Evolutionary conservation across 1,284 basidiomycete genomes (phyloP).

Genomic region (Boletellus deceptivus): DNA sequence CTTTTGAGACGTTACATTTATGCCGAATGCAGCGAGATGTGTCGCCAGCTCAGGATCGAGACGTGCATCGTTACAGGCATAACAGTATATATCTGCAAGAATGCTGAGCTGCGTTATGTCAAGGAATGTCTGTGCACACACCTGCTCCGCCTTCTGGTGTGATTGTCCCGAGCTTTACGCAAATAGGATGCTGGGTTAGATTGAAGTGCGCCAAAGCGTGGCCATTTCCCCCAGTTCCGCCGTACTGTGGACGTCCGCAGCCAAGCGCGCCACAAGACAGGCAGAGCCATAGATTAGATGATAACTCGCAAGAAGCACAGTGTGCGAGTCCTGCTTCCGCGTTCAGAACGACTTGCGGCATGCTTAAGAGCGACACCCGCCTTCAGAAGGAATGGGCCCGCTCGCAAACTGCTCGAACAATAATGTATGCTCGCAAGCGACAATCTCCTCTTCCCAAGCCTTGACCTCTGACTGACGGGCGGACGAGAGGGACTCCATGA

Average conservation of each 20-base stretch:
- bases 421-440: conserved; percentile 84
- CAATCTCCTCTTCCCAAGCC: conserved; percentile 97
- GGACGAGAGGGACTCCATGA: conserved; percentile 84
- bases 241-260: conserved; percentile 88
- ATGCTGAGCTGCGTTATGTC: background rate
- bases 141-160: conserved; percentile 92
- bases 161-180: conserved; percentile 96
- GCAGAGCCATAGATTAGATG: conserved; percentile 94
- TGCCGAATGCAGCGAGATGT: conserved; percentile 85
- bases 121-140: conserved; percentile 33
- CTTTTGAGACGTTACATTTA: conserved; percentile 78
- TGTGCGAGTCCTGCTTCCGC: conserved; percentile 64
- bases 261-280: conserved; percentile 93
- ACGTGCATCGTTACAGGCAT: conserved; percentile 86
- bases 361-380: conserved; percentile 24
- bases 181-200: conserved; percentile 75
- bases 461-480: conserved; percentile 93
- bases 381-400: conserved; percentile 53
- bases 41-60: conserved; percentile 75
- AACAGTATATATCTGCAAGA: conserved; percentile 86
- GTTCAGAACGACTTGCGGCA: conserved; percentile 7
- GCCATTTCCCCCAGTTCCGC: conserved; percentile 85
- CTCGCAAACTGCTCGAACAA: conserved; percentile 67
- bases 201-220: conserved; percentile 87
- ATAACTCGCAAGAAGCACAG: conserved; percentile 78